Evolutionary conservation across 768 basidiomycete species (phyloP).

Genomic region (Macrolepiota albuminosa): DNA sequence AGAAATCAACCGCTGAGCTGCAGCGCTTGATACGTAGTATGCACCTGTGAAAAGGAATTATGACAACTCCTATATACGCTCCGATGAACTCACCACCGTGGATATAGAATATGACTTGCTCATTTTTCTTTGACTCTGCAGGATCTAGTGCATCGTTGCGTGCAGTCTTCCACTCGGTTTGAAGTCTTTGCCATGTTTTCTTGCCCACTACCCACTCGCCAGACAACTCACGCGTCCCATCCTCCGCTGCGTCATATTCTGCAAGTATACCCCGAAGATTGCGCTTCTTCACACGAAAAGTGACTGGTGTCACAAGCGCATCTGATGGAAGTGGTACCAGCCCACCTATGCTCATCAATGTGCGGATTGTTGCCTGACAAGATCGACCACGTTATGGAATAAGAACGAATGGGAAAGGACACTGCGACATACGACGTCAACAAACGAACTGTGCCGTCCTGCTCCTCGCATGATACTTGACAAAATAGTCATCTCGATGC

Average conservation of each 20-base stretch:
- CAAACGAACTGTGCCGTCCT: conserved; percentile 73
- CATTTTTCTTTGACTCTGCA: conserved; percentile 39
- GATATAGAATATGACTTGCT: conserved; percentile 86
- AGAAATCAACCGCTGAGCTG: conserved; percentile 85
- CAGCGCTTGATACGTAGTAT: conserved; percentile 89
- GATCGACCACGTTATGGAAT: background rate
- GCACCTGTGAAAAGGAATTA: conserved; percentile 49
- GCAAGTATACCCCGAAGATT: conserved; percentile 76
- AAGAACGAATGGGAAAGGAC: background rate
- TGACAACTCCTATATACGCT: background rate
- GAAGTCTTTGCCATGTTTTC: conserved; percentile 82
- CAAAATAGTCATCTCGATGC: conserved; percentile 89
- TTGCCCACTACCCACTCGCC: conserved; percentile 99
- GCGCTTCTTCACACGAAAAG: conserved; percentile 75
- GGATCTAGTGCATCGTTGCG: conserved; percentile 15
- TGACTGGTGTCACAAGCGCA: conserved; percentile 91
- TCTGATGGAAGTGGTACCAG: conserved; percentile 86
- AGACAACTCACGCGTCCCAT: conserved; percentile 73
- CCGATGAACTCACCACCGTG: conserved; percentile 71
- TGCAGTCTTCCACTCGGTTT: conserved; percentile 71
- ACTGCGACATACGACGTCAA: conserved; percentile 65
- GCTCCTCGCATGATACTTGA: conserved; percentile 83
- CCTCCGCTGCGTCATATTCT: conserved; percentile 69
- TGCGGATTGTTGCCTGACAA: conserved; percentile 43
- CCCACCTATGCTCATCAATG: conserved; percentile 73